Percentiles rank a stretch among this genome's conserved stretches.
Conservation (phyloP, 306 rosid genomes). For the Macrotyloma uniflorum region DNA sequence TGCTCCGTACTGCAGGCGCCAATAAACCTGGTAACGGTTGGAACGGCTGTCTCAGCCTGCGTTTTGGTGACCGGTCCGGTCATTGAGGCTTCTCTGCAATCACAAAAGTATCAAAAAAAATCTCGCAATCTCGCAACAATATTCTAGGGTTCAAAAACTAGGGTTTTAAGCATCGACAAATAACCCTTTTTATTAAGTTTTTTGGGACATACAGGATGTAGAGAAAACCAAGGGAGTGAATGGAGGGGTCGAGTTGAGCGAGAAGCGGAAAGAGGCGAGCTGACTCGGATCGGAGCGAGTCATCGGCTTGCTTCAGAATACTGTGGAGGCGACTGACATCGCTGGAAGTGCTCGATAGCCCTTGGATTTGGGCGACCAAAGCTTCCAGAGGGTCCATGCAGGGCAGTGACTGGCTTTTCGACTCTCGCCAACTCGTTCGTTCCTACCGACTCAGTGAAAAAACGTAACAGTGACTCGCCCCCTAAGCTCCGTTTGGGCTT, state of each 20-base stretch:
- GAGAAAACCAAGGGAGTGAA: conserved; percentile 78
- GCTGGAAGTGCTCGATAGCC: conserved; percentile 54
- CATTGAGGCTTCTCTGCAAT: conserved; percentile 76
- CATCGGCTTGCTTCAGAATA: conserved; percentile 68
- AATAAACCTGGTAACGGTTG: conserved; percentile 58
- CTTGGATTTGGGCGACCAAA: conserved; percentile 64
- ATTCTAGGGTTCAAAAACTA: neutral
- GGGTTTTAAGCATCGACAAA: neutral
- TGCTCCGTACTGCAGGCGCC: conserved; percentile 68
- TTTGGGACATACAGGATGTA: conserved; percentile 55
- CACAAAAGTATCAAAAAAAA: neutral
- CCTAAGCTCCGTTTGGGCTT: neutral
- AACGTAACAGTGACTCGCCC: neutral
- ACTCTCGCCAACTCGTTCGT: neutral
- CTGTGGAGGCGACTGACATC: conserved; percentile 59
- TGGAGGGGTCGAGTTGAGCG: conserved; percentile 66
- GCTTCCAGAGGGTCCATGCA: conserved; percentile 46
- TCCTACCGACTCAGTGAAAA: conserved; percentile 1
- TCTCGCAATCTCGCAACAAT: neutral
- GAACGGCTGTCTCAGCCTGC: conserved; percentile 56
- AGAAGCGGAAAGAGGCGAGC: conserved; percentile 59
- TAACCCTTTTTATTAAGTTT: too few species aligned
- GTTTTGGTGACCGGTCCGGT: conserved; percentile 51
- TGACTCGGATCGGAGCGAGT: conserved; percentile 61
- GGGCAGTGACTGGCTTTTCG: neutral